Evolutionary conservation across 371 early-diverging fungal species (phyloP).

Genomic region (Mucor circinelloides): DNA sequence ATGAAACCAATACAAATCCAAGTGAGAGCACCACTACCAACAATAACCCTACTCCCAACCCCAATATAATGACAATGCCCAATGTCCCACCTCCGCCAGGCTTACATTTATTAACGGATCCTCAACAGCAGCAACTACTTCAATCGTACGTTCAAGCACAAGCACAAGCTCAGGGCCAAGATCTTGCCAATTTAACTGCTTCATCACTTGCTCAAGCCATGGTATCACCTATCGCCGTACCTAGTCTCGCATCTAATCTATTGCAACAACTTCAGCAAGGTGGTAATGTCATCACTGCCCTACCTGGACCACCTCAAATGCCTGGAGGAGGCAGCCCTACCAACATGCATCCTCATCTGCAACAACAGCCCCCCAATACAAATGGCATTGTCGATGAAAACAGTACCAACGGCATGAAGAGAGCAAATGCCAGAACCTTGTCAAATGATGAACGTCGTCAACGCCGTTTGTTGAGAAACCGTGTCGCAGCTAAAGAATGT

Average conservation of each 20-base stretch:
- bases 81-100: conserved; percentile 28
- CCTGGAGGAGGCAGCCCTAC: conserved; percentile 17
- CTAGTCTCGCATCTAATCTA: conserved; percentile 32
- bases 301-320: conserved; percentile 47
- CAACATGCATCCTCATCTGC: neutral
- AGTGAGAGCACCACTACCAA: neutral
- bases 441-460: conserved; percentile 76
- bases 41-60: conserved; percentile 8
- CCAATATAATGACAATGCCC: neutral
- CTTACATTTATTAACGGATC: conserved; percentile 29
- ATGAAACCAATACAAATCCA: neutral
- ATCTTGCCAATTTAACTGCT: conserved; percentile 46
- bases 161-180: conserved; percentile 38
- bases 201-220: conserved; percentile 55
- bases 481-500: conserved; percentile 83
- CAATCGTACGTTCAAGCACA: conserved; percentile 47
- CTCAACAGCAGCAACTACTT: conserved; percentile 46
- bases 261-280: conserved; percentile 42
- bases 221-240: conserved; percentile 53
- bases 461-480: conserved; percentile 73
- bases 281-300: conserved; percentile 49
- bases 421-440: conserved; percentile 44
- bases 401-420: conserved; percentile 20
- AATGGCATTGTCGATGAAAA: conserved; percentile 15
- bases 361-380: neutral